Percentiles rank a stretch among this genome's conserved stretches.
phyloP scores from a whole-genome alignment of 495 filamentous ascomycete genomes.

The Xylaria acuta region DNA sequence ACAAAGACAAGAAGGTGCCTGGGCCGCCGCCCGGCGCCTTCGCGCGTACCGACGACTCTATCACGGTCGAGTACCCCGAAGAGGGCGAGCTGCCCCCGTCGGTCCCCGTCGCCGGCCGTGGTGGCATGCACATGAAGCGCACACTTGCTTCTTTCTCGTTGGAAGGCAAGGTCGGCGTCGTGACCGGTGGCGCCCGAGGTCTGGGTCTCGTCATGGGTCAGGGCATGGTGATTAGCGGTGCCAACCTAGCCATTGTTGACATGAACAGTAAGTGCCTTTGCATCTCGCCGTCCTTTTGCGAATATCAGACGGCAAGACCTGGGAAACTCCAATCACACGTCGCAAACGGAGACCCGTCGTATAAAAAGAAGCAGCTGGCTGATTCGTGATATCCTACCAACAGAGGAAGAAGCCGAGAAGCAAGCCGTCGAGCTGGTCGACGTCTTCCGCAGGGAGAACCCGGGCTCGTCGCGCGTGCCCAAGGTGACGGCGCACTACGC shows the following conservation, averaged over 20 bases:
- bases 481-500: constrained; percentile 88
- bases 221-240: constrained; percentile 82
- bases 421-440: constrained; percentile 75
- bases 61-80: constrained; percentile 77
- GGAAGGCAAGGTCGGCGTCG: constrained; percentile 76
- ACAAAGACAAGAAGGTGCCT: constrained; percentile 37
- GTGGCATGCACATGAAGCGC: constrained; percentile 59
- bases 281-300: neutral
- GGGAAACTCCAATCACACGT: neutral
- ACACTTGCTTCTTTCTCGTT: constrained; percentile 71
- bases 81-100: constrained; percentile 70
- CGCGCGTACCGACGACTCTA: constrained; percentile 78
- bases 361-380: neutral
- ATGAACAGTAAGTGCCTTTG: constrained; percentile 74
- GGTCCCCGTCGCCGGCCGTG: constrained; percentile 71
- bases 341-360: neutral
- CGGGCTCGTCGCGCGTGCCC: constrained; percentile 67
- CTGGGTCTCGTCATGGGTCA: constrained; percentile 92
- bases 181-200: constrained; percentile 87
- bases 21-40: constrained; percentile 53
- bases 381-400: neutral
- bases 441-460: constrained; percentile 77
- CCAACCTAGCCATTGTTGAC: constrained; percentile 90
- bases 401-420: constrained; percentile 83
- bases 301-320: neutral